These are phyloP conservation scores for Leccinum huronense DNA, from an alignment of 1,284 basidiomycete genomes.

Conservation along the genomic window DNA sequence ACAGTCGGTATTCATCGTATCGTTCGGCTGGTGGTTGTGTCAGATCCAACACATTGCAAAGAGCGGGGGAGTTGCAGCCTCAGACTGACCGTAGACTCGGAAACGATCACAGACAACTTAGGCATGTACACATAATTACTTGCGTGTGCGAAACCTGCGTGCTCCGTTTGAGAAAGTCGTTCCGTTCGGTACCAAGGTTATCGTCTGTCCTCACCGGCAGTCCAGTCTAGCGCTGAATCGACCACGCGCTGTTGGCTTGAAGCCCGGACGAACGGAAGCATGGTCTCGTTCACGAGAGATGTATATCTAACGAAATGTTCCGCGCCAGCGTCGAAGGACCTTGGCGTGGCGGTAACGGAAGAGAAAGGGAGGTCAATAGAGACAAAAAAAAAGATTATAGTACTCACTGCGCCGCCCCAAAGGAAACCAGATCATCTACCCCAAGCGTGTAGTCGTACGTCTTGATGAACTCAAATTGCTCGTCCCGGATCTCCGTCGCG, in stretches of 20 bases:
- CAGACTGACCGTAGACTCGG: slow-evolving; percentile 48
- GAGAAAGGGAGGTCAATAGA: background rate
- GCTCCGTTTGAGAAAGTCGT: slow-evolving; percentile 2
- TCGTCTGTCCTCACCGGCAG: slow-evolving; percentile 45
- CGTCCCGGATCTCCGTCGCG: slow-evolving; percentile 43
- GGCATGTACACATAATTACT: slow-evolving; percentile 41
- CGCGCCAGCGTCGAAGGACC: slow-evolving; percentile 50
- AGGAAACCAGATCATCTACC: slow-evolving; percentile 50
- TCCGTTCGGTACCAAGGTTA: background rate
- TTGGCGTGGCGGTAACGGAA: slow-evolving; percentile 23
- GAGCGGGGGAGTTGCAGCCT: background rate
- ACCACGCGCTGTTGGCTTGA: slow-evolving; percentile 61
- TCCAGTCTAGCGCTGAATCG: slow-evolving; percentile 69
- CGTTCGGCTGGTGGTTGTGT: slow-evolving; percentile 46
- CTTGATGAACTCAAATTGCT: slow-evolving; percentile 48
- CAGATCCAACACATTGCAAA: background rate
- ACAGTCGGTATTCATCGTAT: slow-evolving; percentile 71
- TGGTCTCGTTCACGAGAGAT: slow-evolving; percentile 41
- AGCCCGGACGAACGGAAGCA: slow-evolving; percentile 65
- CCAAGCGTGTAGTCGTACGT: slow-evolving; percentile 50
- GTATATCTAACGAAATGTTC: slow-evolving; percentile 52
- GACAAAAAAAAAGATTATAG: background rate
- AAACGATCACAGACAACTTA: slow-evolving; percentile 49
- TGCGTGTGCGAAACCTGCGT: slow-evolving; percentile 51
- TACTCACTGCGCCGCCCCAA: slow-evolving; percentile 69